Evolutionary conservation across 352 stramenopile genomes (phyloP).

Genomic region (Phytopythium litorale): DNA sequence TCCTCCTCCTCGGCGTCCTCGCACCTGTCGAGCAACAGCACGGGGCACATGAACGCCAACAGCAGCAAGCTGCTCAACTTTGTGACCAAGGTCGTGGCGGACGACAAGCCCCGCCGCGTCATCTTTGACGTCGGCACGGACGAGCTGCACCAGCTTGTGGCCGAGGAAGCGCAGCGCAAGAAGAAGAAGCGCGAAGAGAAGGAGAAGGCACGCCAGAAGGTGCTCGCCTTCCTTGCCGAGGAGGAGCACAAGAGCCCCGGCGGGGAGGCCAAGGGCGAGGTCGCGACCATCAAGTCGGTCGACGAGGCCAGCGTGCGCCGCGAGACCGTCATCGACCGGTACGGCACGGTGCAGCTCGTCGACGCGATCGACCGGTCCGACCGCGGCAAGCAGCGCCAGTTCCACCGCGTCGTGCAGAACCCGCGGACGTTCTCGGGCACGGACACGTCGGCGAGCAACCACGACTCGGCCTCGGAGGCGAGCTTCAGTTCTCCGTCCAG

Average conservation of each 20-base stretch:
- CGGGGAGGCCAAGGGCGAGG: conserved; percentile 11
- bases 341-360: conserved; percentile 43
- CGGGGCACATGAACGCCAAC: conserved; percentile 6
- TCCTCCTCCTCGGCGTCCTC: conserved; percentile 12
- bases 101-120: conserved; percentile 45
- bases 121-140: conserved; percentile 45
- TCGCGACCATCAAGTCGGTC: conserved; percentile 44
- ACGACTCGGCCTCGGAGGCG: conserved; percentile 4
- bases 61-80: conserved; percentile 46
- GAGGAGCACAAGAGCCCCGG: conserved; percentile 19
- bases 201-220: conserved; percentile 39
- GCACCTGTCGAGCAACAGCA: conserved; percentile 3
- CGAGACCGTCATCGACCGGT: conserved; percentile 46
- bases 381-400: conserved; percentile 18
- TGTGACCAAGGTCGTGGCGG: conserved; percentile 43
- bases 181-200: conserved; percentile 42
- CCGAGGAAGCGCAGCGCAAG: conserved; percentile 36
- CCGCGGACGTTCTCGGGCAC: neutral
- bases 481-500: conserved; percentile 10
- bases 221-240: conserved; percentile 39
- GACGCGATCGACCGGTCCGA: conserved; percentile 40
- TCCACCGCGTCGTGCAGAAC: conserved; percentile 14
- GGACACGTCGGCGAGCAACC: conserved; percentile 3
- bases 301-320: conserved; percentile 45
- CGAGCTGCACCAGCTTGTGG: conserved; percentile 37